These are phyloP conservation scores for Mycena capillaripes DNA, from an alignment of 768 basidiomycete species.

Conservation along the genomic window DNA sequence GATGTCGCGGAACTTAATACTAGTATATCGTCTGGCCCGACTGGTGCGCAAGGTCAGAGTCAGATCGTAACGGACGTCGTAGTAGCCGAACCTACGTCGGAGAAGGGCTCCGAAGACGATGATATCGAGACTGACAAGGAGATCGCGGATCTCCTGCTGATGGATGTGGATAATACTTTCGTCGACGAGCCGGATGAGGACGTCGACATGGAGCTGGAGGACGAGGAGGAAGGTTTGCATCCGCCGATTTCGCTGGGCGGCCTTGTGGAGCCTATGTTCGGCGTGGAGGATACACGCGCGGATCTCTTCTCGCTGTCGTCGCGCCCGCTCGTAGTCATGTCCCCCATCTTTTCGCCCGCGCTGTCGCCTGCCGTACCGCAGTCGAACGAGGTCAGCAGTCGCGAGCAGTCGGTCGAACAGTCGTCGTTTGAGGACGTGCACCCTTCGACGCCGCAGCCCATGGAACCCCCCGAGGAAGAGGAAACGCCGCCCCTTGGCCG, in stretches of 20 bases:
- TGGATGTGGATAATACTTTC: slow-evolving; percentile 31
- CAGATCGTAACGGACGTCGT: background rate
- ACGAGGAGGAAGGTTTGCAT: slow-evolving; percentile 30
- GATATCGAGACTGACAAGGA: slow-evolving; percentile 32
- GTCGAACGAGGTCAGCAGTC: slow-evolving; percentile 24
- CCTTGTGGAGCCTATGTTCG: slow-evolving; percentile 27
- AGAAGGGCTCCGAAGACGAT: slow-evolving; percentile 20
- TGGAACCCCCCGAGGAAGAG: slow-evolving; percentile 4
- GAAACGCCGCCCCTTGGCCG: slow-evolving; percentile 34
- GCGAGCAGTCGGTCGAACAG: slow-evolving; percentile 30
- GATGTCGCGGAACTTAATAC: background rate
- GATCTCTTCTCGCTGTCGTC: slow-evolving; percentile 29
- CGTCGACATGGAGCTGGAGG: slow-evolving; percentile 36
- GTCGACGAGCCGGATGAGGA: slow-evolving; percentile 33
- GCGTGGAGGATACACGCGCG: slow-evolving; percentile 6
- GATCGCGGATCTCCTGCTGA: slow-evolving; percentile 33
- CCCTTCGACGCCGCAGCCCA: background rate
- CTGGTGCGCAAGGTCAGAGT: background rate
- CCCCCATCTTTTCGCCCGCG: slow-evolving; percentile 31
- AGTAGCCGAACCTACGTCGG: background rate
- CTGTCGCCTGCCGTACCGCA: slow-evolving; percentile 22
- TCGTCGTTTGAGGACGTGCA: slow-evolving; percentile 17
- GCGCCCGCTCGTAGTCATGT: slow-evolving; percentile 11
- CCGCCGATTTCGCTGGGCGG: slow-evolving; percentile 28
- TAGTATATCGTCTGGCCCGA: slow-evolving; percentile 2